These are phyloP conservation scores for Phytophthora melonis DNA, from an alignment of 352 stramenopile species.

Conservation along the genomic window DNA sequence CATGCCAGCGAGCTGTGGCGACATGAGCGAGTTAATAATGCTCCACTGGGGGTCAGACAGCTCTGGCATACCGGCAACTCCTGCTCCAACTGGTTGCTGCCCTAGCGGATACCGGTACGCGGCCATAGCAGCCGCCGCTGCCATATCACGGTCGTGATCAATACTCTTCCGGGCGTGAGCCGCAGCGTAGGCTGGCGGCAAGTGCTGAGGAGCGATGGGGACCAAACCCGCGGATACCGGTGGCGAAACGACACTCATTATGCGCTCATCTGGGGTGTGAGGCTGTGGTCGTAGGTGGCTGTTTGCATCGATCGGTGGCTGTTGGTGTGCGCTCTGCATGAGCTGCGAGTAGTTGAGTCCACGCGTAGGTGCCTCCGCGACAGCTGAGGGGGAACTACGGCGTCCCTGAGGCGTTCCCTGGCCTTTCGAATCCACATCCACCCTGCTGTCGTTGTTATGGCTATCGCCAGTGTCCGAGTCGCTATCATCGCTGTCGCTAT, in stretches of 20 bases:
- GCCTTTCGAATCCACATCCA: slow-evolving; percentile 31
- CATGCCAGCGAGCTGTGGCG: slow-evolving; percentile 64
- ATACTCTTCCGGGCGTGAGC: slow-evolving; percentile 31
- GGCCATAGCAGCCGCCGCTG: slow-evolving; percentile 40
- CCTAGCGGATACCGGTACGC: slow-evolving; percentile 52
- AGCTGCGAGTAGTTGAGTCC: slow-evolving; percentile 42
- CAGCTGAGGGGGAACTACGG: slow-evolving; percentile 15
- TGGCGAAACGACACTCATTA: slow-evolving; percentile 22
- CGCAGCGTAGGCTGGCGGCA: slow-evolving; percentile 36
- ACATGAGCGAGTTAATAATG: slow-evolving; percentile 84
- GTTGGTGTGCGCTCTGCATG: slow-evolving; percentile 41
- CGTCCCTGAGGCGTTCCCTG: slow-evolving; percentile 23
- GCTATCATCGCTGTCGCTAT: slow-evolving; percentile 56
- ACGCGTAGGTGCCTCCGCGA: slow-evolving; percentile 13
- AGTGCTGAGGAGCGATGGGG: slow-evolving; percentile 36
- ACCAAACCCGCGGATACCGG: slow-evolving; percentile 20
- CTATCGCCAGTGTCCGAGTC: slow-evolving; percentile 40
- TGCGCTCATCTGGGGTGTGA: slow-evolving; percentile 19
- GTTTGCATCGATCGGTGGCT: slow-evolving; percentile 23
- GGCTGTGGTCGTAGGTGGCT: slow-evolving; percentile 21
- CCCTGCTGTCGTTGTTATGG: slow-evolving; percentile 41
- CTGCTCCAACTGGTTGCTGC: slow-evolving; percentile 29
- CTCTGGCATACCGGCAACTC: slow-evolving; percentile 42
- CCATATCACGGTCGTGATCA: slow-evolving; percentile 40
- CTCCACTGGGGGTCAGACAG: slow-evolving; percentile 82